phyloP scores from a whole-genome alignment of 495 filamentous ascomycete species.

The Stereocaulon alpinum region DNA sequence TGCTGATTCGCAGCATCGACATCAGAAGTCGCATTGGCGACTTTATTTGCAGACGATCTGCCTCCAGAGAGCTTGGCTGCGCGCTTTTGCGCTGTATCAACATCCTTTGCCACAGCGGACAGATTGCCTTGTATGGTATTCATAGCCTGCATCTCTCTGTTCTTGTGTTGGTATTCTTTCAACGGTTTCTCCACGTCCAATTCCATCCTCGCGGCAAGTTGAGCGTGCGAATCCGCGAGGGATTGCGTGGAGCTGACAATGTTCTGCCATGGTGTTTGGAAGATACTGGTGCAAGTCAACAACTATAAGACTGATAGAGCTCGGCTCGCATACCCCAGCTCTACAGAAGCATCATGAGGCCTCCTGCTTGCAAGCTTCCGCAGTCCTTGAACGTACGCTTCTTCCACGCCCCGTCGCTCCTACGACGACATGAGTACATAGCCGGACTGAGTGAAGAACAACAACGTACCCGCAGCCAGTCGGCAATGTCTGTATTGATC shows the following conservation, averaged over 20 bases:
- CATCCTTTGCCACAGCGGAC: constrained; percentile 64
- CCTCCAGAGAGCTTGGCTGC: constrained; percentile 79
- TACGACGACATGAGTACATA: constrained; percentile 28
- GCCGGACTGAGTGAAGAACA: background rate
- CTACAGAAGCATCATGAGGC: constrained; percentile 60
- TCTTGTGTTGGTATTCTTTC: constrained; percentile 57
- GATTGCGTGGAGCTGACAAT: constrained; percentile 71
- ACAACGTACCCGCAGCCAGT: constrained; percentile 81
- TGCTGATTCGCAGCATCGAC: constrained; percentile 69
- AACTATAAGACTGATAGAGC: constrained; percentile 11
- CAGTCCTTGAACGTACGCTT: constrained; percentile 75
- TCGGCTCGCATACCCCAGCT: constrained; percentile 61
- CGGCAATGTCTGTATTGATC: constrained; percentile 85
- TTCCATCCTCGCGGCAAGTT: constrained; percentile 76
- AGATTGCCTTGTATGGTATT: constrained; percentile 75
- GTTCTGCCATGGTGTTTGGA: constrained; percentile 84
- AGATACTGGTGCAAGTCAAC: constrained; percentile 51
- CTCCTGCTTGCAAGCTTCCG: constrained; percentile 64
- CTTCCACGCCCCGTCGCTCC: constrained; percentile 91
- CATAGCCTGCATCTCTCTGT: constrained; percentile 77
- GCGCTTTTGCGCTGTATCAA: constrained; percentile 78
- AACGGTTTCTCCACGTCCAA: constrained; percentile 83
- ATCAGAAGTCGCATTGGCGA: constrained; percentile 62
- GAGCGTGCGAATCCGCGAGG: constrained; percentile 74
- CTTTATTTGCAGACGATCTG: constrained; percentile 68